Evolutionary conservation across 768 basidiomycete genomes (phyloP).

Genomic region (Suillus variegatus): DNA sequence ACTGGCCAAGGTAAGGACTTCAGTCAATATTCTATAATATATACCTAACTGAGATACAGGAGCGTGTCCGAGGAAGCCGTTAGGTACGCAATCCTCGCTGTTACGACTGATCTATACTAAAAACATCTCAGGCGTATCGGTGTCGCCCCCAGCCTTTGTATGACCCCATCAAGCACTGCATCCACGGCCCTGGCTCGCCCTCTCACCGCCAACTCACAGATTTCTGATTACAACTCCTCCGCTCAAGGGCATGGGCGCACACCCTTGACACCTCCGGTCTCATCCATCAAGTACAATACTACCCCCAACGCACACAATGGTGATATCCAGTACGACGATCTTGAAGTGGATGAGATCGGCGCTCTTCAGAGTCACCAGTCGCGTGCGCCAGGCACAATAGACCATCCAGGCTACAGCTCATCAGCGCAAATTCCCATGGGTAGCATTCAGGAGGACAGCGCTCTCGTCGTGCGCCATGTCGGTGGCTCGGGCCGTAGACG

Average conservation of each 20-base stretch:
- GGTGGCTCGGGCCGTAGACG: constrained; percentile 25
- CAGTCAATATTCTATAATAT: constrained; percentile 2
- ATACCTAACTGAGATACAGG: constrained; percentile 38
- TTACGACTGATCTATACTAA: not conserved
- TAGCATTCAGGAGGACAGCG: constrained; percentile 26
- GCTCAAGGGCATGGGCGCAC: constrained; percentile 16
- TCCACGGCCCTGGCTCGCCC: constrained; percentile 31
- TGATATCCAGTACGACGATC: constrained; percentile 8
- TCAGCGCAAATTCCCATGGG: constrained; percentile 22
- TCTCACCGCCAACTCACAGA: constrained; percentile 21
- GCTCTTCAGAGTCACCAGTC: constrained; percentile 14
- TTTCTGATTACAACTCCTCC: constrained; percentile 12
- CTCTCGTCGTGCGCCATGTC: constrained; percentile 12
- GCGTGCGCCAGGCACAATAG: constrained; percentile 20
- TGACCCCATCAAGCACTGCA: constrained; percentile 29
- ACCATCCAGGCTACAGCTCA: constrained; percentile 30
- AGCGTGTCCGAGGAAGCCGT: constrained; percentile 73
- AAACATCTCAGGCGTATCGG: constrained; percentile 47
- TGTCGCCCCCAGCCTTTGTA: constrained; percentile 42
- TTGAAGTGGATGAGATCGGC: constrained; percentile 25
- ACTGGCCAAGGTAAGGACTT: constrained; percentile 74
- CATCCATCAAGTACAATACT: constrained; percentile 30
- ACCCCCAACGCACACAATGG: constrained; percentile 27
- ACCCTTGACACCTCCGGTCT: constrained; percentile 16
- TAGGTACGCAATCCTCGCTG: constrained; percentile 30